Evolutionary conservation across 805 yeast genomes (phyloP).

Genomic region (Hanseniaspora pseudoguilliermondii): DNA sequence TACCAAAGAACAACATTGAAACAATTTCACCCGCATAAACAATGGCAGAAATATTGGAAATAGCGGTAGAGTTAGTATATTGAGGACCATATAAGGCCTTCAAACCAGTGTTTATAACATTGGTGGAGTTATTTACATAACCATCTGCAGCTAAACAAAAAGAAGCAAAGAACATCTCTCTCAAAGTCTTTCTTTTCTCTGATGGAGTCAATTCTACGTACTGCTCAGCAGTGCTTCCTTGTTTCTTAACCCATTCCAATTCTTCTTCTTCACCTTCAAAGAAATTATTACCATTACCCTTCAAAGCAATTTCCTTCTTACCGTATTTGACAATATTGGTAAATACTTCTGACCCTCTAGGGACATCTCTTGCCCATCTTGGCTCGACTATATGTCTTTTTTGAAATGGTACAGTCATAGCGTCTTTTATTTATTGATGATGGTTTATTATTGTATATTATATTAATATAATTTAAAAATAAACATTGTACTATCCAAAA

Average conservation of each 20-base stretch:
- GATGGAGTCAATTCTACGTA: neutral
- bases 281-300: neutral
- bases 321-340: constrained; percentile 3
- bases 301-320: neutral
- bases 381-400: constrained; percentile 7
- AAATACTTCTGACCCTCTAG: constrained; percentile 2
- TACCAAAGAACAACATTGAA: constrained; percentile 75
- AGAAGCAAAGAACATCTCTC: constrained; percentile 12
- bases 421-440: neutral
- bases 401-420: constrained; percentile 2
- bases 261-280: constrained; percentile 5
- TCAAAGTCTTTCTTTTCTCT: constrained; percentile 4
- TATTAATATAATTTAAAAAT: neutral
- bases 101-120: constrained; percentile 64
- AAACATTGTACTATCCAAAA: too few relatives aligned
- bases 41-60: constrained; percentile 69
- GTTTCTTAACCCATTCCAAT: neutral
- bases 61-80: constrained; percentile 53
- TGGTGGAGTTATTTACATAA: constrained; percentile 73
- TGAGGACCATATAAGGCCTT: constrained; percentile 49
- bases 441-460: neutral
- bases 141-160: constrained; percentile 76
- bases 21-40: constrained; percentile 87
- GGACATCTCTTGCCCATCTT: constrained; percentile 11
- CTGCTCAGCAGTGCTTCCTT: neutral